These are phyloP conservation scores for Magnusiomyces tetraspermus DNA, from an alignment of 1,139 yeast genomes.

Conservation along the genomic window DNA sequence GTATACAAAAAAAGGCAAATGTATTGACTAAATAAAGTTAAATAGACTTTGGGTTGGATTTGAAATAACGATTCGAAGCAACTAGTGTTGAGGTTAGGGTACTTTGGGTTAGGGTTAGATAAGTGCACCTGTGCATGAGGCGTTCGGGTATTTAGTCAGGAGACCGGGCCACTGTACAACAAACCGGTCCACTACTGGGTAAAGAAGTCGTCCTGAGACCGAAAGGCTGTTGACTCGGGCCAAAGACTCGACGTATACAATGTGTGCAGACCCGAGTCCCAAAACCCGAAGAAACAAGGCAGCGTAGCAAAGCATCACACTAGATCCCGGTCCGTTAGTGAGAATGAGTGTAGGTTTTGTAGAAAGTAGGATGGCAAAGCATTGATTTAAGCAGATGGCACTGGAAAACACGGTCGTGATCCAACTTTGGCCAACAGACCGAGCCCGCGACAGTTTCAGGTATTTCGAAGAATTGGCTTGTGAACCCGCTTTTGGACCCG, in stretches of 20 bases:
- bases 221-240: constrained; percentile 77
- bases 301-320: constrained; percentile 66
- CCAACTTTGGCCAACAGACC: constrained; percentile 62
- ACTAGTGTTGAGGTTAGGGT: no score
- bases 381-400: constrained; percentile 23
- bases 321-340: constrained; percentile 91
- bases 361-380: constrained; percentile 26
- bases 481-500: background rate
- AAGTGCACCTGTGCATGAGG: constrained; percentile 71
- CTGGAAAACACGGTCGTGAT: constrained; percentile 48
- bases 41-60: no score
- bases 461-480: background rate
- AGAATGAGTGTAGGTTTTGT: constrained; percentile 38
- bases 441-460: constrained; percentile 51
- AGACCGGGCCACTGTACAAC: constrained; percentile 87
- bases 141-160: constrained; percentile 43
- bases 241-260: constrained; percentile 76
- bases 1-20: background rate
- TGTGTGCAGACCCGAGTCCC: constrained; percentile 46
- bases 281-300: constrained; percentile 45
- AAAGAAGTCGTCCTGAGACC: constrained; percentile 59
- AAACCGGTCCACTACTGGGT: constrained; percentile 66
- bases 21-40: background rate
- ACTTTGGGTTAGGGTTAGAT: constrained; percentile 36
- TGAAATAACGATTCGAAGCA: no score